Conservation (phyloP, 2,329 filamentous ascomycete genomes). For the Penicillium sumatraense region DNA sequence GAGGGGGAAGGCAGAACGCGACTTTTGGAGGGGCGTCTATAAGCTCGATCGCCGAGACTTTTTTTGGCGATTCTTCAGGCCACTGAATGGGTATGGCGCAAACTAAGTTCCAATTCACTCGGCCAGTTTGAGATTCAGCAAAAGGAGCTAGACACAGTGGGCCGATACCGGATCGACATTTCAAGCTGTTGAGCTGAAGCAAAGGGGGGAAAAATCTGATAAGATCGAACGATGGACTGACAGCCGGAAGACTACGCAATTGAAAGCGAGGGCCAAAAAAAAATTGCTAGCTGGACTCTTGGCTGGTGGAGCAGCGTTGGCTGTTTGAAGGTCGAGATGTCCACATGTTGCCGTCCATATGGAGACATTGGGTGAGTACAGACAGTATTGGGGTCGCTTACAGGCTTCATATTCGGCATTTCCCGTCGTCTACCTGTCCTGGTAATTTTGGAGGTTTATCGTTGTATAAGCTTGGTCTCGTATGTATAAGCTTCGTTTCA, state of each 20-base stretch:
- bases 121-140: neutral
- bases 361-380: neutral
- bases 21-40: neutral
- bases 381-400: neutral
- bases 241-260: neutral
- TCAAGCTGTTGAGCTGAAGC: neutral
- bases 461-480: conserved; percentile 2
- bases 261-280: neutral
- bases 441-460: neutral
- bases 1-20: neutral
- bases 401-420: neutral
- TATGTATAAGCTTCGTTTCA: conserved; percentile 6
- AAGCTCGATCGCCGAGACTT: neutral
- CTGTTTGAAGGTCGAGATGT: neutral
- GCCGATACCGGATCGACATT: conserved; percentile 15
- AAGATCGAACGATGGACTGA: conserved; percentile 7
- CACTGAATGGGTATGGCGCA: conserved; percentile 1
- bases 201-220: conserved; percentile 10
- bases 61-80: neutral
- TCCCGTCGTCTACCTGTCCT: neutral
- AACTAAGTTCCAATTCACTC: neutral
- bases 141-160: conserved; percentile 5
- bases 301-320: neutral
- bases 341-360: neutral
- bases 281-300: conserved; percentile 1